Conservation (phyloP, 306 rosid genomes). For the Mimosa pudica region DNA sequence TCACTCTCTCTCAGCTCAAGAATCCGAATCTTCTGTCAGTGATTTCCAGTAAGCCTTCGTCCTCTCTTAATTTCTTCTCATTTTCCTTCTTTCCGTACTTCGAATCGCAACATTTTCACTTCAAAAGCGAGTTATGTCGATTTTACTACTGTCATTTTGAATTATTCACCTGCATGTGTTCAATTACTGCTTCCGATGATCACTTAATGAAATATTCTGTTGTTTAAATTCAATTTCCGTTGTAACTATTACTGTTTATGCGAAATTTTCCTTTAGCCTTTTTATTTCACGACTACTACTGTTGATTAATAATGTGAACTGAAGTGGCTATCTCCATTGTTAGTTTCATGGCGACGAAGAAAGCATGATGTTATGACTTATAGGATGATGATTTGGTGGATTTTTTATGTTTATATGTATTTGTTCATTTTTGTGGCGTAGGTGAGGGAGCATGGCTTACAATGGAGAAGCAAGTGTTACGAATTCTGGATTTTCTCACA, state of each 20-base stretch:
- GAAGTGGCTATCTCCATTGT: conserved; percentile 7
- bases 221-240: neutral
- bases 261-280: neutral
- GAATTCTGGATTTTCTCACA: conserved; percentile 37
- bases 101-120: conserved; percentile 7
- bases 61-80: neutral
- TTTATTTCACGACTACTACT: neutral
- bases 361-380: neutral
- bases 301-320: neutral
- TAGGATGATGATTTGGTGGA: neutral
- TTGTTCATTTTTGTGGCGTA: conserved; percentile 30
- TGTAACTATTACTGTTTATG: neutral
- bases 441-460: conserved; percentile 57
- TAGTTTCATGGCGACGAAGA: conserved; percentile 7
- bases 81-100: neutral
- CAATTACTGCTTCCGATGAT: neutral
- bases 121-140: neutral
- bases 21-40: neutral
- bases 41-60: neutral
- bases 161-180: neutral
- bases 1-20: neutral
- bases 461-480: conserved; percentile 52
- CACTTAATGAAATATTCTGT: neutral
- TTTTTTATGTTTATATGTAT: conserved; percentile 16
- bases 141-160: neutral